Percentiles rank a stretch among this genome's conserved stretches.
Conservation (phyloP, 495 filamentous ascomycete genomes). For the Neurospora intermedia region DNA sequence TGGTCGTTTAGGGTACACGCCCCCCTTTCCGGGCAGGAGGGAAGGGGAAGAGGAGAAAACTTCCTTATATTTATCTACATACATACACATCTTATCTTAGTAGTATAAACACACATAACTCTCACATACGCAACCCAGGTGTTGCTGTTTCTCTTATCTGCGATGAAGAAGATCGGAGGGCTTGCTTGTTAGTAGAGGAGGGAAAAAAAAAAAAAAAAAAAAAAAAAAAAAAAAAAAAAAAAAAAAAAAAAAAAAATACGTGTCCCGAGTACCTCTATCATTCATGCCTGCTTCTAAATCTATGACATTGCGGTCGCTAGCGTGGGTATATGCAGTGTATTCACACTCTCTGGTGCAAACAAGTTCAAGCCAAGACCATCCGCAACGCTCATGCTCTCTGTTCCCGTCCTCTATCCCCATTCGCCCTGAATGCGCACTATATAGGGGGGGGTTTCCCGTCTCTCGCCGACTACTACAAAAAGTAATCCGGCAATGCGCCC, state of each 20-base stretch:
- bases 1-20: not conserved
- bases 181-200: not conserved
- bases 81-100: slow-evolving; percentile 1
- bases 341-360: not conserved
- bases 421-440: not conserved
- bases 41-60: not conserved
- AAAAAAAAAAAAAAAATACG: not conserved
- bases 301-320: not conserved
- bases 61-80: slow-evolving; percentile 1
- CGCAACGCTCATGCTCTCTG: not conserved
- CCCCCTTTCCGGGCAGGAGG: slow-evolving; percentile 1
- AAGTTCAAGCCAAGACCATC: not conserved
- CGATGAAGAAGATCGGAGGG: not conserved
- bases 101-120: not conserved
- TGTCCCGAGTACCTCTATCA: not conserved
- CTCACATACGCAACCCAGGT: not conserved
- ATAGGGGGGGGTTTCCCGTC: not conserved
- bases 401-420: not conserved
- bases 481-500: slow-evolving; percentile 45
- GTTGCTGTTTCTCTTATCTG: not conserved
- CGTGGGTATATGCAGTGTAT: not conserved
- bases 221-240: not conserved
- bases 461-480: slow-evolving; percentile 26
- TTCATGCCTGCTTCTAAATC: not conserved
- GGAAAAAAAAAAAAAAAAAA: not conserved